Conservation (phyloP, 148 eudicot genomes). For the Bassia scoparia region DNA sequence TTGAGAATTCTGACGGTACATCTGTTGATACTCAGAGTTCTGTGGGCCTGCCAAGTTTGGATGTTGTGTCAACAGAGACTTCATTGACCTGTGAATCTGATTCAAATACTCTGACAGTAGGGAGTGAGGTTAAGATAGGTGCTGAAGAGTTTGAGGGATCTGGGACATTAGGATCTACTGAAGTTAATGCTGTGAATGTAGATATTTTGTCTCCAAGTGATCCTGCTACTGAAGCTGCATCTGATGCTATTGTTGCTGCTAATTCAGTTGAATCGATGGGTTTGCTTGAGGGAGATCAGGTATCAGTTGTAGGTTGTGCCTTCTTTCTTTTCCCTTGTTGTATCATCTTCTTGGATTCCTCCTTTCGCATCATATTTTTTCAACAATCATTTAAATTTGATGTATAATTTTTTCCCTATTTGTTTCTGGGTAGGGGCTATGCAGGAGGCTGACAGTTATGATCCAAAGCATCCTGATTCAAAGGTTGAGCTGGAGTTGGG, state of each 20-base stretch:
- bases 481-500: conserved; percentile 33
- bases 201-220: conserved; percentile 9
- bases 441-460: conserved; percentile 62
- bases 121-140: conserved; percentile 14
- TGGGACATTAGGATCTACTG: conserved; percentile 23
- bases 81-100: conserved; percentile 6
- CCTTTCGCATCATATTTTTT: not conserved
- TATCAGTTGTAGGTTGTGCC: conserved; percentile 85
- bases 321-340: conserved; percentile 21
- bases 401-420: conserved; percentile 44
- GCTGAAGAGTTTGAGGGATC: conserved; percentile 14
- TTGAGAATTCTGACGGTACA: conserved; percentile 1
- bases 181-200: conserved; percentile 19
- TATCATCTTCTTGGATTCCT: not conserved
- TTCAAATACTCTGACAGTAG: conserved; percentile 7
- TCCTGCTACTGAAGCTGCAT: conserved; percentile 5
- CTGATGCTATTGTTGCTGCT: conserved; percentile 23
- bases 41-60: conserved; percentile 26
- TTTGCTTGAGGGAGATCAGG: conserved; percentile 56
- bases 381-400: conserved; percentile 24
- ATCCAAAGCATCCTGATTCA: conserved; percentile 30
- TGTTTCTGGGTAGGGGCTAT: conserved; percentile 81
- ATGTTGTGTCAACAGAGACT: conserved; percentile 22
- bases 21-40: not conserved
- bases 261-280: conserved; percentile 26